Evolutionary conservation across 805 yeast genomes (phyloP), one percentile per base, ranked within the genome.

Genomic region (Ogataea pignaliae): DNA sequence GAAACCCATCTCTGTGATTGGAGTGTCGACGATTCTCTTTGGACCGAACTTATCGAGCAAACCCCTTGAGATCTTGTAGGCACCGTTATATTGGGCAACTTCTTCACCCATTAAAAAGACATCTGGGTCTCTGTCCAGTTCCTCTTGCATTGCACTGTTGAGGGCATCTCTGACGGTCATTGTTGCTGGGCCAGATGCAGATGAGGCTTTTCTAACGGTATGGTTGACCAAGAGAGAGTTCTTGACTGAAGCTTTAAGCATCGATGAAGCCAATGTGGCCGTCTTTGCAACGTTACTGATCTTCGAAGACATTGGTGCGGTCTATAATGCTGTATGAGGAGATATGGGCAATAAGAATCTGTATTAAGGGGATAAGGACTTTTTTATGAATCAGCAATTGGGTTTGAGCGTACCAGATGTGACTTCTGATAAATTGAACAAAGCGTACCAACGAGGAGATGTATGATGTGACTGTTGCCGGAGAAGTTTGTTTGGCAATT

Each of bases 1-100:
- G 76, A 90, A 91, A 45, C 99, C 99, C 93, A 93, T 91, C 73
- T 93, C 99, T 44, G 99, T 93, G 68, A 93, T 93, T 52, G 99
- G 99, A 52, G 97, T 90, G 70, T 90, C 97, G 50, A 90, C 78
- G 47, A 90, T 84, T 72, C 97, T 83, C 68, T 86, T 81, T 65
- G 89, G 96, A 51, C 97, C 97, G 60, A 89, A 90, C 66, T 95
- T 80, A 70, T 93, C 99, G 61, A 93, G 77, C 53, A 93, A 78
- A 31, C 99, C 99, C 65, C 95, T 83, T 52, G 98, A 85, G 52
- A 93, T 85, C 75, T 93, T 93, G 76, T 93, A 93, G 48, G 99
- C 99, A 75, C 99, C 99, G 66, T 93, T 90, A 73, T 93, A 93
- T 70, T 91, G 98, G 37, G 96, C 99, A 54, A 93, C 99, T 71